phyloP scores from a whole-genome alignment of 257 asterid species.

The Apocynum venetum region DNA sequence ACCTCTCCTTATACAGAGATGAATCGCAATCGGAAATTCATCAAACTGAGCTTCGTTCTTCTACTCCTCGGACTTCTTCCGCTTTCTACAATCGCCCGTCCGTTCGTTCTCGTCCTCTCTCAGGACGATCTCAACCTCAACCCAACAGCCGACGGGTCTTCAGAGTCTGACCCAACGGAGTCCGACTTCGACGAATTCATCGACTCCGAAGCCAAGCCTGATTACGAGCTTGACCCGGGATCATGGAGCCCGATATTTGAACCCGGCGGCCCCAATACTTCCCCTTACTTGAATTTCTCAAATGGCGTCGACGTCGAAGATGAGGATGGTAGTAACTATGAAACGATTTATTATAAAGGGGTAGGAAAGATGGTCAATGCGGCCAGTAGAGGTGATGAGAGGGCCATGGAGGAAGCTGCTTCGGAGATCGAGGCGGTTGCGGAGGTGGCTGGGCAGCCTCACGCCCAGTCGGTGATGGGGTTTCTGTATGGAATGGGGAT shows the following conservation, averaged over 20 bases:
- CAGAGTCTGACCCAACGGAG: conserved; percentile 34
- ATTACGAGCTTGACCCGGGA: conserved; percentile 76
- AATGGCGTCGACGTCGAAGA: conserved; percentile 19
- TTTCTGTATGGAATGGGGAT: conserved; percentile 79
- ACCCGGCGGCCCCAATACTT: conserved; percentile 38
- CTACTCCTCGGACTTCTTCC: conserved; percentile 48
- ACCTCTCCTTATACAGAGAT: conserved; percentile 25
- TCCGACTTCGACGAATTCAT: conserved; percentile 82
- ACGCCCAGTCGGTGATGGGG: conserved; percentile 83
- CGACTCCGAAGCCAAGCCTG: conserved; percentile 66
- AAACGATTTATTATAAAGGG: conserved; percentile 43
- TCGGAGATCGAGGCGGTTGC: conserved; percentile 67
- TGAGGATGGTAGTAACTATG: conserved; percentile 1
- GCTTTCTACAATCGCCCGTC: conserved; percentile 49
- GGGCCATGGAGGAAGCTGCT: conserved; percentile 74
- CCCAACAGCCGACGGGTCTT: conserved; percentile 21
- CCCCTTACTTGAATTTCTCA: conserved; percentile 19
- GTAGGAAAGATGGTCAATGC: conserved; percentile 73
- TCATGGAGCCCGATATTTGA: conserved; percentile 94
- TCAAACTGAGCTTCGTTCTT: conserved; percentile 31
- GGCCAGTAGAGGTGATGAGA: conserved; percentile 59
- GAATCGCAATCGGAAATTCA: conserved; percentile 32
- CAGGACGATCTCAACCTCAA: conserved; percentile 67
- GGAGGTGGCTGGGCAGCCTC: conserved; percentile 52
- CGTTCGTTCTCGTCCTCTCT: conserved; percentile 70